phyloP scores from a whole-genome alignment of 2,329 filamentous ascomycete genomes.

The Aspergillus sp. region DNA sequence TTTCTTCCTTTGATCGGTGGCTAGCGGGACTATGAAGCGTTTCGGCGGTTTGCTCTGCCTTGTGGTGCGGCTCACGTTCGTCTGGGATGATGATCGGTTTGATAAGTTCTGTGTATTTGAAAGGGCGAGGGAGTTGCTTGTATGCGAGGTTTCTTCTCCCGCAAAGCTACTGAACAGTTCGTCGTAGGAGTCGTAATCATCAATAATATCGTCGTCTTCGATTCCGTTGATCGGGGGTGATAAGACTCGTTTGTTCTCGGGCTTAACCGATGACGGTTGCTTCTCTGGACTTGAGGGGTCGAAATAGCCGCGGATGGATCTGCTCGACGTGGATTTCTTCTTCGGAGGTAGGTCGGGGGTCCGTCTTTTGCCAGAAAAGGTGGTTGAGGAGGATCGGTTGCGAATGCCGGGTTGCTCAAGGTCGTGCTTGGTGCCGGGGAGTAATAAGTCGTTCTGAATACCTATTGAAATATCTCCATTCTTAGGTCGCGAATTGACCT shows the following conservation, averaged over 20 bases:
- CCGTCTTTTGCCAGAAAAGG: too few relatives aligned
- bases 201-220: conserved; percentile 37
- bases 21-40: conserved; percentile 26
- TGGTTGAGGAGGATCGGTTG: too few relatives aligned
- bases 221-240: not conserved
- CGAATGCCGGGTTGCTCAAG: too few relatives aligned
- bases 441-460: too few relatives aligned
- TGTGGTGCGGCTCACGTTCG: conserved; percentile 3
- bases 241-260: conserved; percentile 14
- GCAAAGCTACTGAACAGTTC: conserved; percentile 36
- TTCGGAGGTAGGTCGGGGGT: too few relatives aligned
- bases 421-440: too few relatives aligned
- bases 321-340: too few relatives aligned
- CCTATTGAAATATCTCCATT: too few relatives aligned
- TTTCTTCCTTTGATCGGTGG: not conserved
- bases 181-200: conserved; percentile 39
- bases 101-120: not conserved
- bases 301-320: too few relatives aligned
- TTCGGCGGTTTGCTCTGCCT: conserved; percentile 18
- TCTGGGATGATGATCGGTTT: conserved; percentile 5
- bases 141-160: conserved; percentile 16
- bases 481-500: too few relatives aligned
- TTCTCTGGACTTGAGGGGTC: conserved; percentile 37
- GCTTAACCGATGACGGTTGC: conserved; percentile 35
- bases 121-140: not conserved